These are phyloP conservation scores for Trametes maxima DNA, from an alignment of 768 basidiomycete species.

Conservation along the genomic window DNA sequence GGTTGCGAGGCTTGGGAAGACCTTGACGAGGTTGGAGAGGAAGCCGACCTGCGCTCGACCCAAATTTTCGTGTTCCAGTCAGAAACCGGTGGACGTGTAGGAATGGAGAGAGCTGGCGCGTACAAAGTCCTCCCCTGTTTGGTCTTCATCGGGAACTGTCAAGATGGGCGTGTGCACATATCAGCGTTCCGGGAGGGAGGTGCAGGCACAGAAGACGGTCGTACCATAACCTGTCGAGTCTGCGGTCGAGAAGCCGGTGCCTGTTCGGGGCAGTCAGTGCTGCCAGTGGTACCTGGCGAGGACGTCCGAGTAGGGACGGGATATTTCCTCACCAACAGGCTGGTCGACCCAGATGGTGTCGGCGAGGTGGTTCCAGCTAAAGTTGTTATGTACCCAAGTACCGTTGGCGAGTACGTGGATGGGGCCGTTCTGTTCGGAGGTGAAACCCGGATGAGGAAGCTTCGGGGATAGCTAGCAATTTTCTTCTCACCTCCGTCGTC, in stretches of 20 bases:
- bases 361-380: slow-evolving; percentile 61
- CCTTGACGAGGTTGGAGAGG: slow-evolving; percentile 66
- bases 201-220: slow-evolving; percentile 19
- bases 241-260: slow-evolving; percentile 65
- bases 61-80: not conserved
- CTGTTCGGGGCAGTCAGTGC: slow-evolving; percentile 29
- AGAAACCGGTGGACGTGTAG: not conserved
- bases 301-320: not conserved
- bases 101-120: slow-evolving; percentile 24
- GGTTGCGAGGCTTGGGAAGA: slow-evolving; percentile 68
- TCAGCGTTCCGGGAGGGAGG: not conserved
- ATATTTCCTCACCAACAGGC: slow-evolving; percentile 47
- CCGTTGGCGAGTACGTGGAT: slow-evolving; percentile 57
- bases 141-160: slow-evolving; percentile 63
- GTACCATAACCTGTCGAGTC: slow-evolving; percentile 63
- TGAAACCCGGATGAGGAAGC: not conserved
- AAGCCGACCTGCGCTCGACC: slow-evolving; percentile 59
- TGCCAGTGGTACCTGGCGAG: slow-evolving; percentile 6
- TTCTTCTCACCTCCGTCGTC: slow-evolving; percentile 50
- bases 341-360: slow-evolving; percentile 76
- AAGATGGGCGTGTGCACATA: not conserved
- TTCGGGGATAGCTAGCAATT: not conserved
- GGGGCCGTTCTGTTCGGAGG: slow-evolving; percentile 58
- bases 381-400: slow-evolving; percentile 49
- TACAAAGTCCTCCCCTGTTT: slow-evolving; percentile 57